Conservation (phyloP, 2,329 filamentous ascomycete species). For the Ophiostoma triangulosporum region DNA sequence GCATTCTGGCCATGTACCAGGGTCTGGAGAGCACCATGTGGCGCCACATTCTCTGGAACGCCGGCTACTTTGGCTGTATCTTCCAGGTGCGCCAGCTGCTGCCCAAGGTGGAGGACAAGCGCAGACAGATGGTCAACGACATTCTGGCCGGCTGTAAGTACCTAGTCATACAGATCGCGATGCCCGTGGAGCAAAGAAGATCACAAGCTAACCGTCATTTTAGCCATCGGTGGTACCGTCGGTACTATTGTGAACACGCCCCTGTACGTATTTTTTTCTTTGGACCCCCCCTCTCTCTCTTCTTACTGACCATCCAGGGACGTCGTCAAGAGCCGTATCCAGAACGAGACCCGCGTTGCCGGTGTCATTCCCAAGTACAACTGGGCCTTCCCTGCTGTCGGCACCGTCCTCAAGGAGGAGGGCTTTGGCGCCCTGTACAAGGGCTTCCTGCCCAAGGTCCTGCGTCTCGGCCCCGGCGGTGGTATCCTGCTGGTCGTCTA, state of each 20-base stretch:
- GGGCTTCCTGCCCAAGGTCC: conserved; percentile 91
- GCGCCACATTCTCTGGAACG: conserved; percentile 81
- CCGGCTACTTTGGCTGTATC: conserved; percentile 95
- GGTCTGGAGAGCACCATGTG: conserved; percentile 93
- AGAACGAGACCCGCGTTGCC: conserved; percentile 78
- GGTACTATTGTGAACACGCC: conserved; percentile 92
- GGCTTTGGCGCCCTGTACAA: conserved; percentile 90
- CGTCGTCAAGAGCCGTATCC: conserved; percentile 95
- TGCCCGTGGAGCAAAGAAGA: neutral
- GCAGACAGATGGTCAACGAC: conserved; percentile 72
- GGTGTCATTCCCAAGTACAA: conserved; percentile 88
- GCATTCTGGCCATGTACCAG: conserved; percentile 82
- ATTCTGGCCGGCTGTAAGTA: conserved; percentile 56
- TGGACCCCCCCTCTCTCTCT: neutral
- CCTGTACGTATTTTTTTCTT: conserved; percentile 63
- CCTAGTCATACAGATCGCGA: too few relatives aligned
- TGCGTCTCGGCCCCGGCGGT: conserved; percentile 55
- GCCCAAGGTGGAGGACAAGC: conserved; percentile 69
- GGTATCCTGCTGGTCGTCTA: conserved; percentile 72
- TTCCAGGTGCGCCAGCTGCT: conserved; percentile 86
- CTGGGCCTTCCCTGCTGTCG: conserved; percentile 86
- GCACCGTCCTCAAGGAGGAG: conserved; percentile 83
- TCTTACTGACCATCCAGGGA: conserved; percentile 23
- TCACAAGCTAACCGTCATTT: neutral
- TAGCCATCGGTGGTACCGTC: conserved; percentile 63